These are phyloP conservation scores for Elaeis oleifera DNA, from an alignment of 202 grass and related monocot species.

Conservation along the genomic window DNA sequence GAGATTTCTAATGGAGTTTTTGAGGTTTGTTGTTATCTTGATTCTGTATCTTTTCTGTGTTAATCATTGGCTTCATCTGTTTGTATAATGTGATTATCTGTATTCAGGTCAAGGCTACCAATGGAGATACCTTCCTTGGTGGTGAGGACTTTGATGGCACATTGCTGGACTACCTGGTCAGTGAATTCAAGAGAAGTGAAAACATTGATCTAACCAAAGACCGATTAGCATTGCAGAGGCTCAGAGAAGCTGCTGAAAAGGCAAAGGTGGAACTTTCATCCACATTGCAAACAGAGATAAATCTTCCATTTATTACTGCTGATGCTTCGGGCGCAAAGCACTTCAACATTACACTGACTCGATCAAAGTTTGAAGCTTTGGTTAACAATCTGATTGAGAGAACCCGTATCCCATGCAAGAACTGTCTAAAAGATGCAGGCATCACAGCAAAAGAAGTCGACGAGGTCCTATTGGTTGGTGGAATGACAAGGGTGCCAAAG, in stretches of 20 bases:
- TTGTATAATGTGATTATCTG: neutral
- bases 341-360: conserved; percentile 8
- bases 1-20: conserved; percentile 12
- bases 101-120: conserved; percentile 13
- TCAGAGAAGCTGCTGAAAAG: conserved; percentile 14
- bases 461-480: conserved; percentile 16
- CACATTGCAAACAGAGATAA: conserved; percentile 9
- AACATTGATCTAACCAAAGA: conserved; percentile 13
- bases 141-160: conserved; percentile 13
- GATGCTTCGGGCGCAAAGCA: conserved; percentile 18
- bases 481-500: conserved; percentile 13
- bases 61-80: neutral
- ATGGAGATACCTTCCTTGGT: conserved; percentile 12
- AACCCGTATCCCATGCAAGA: neutral
- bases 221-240: conserved; percentile 12
- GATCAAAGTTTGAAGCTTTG: conserved; percentile 9
- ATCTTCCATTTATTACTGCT: conserved; percentile 16
- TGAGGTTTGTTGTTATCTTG: conserved; percentile 5
- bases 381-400: conserved; percentile 9
- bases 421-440: conserved; percentile 12
- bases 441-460: conserved; percentile 10
- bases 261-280: conserved; percentile 14
- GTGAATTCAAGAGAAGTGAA: conserved; percentile 6
- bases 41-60: too few species aligned
- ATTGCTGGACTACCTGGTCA: neutral